Evolutionary conservation across 2,329 filamentous ascomycete species (phyloP).

Genomic region (Amauroascus verrucosus): DNA sequence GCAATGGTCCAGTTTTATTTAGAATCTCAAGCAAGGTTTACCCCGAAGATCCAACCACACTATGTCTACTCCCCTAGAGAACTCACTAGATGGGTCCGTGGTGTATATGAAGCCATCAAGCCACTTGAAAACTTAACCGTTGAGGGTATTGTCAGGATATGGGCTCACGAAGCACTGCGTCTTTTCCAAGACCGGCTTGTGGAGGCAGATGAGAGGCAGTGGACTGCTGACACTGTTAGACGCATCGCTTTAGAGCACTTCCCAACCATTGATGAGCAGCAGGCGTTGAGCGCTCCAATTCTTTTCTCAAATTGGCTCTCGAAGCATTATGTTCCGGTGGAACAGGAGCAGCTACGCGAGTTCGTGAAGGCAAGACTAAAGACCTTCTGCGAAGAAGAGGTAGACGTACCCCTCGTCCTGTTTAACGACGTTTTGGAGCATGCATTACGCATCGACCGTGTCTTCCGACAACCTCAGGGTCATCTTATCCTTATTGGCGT

Average conservation of each 20-base stretch:
- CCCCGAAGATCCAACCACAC: slow-evolving; percentile 91
- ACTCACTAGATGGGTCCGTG: slow-evolving; percentile 91
- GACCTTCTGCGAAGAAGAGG: slow-evolving; percentile 98
- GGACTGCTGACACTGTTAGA: slow-evolving; percentile 82
- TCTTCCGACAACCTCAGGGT: slow-evolving; percentile 95
- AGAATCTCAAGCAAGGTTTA: slow-evolving; percentile 89
- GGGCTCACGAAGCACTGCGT: slow-evolving; percentile 92
- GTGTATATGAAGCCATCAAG: slow-evolving; percentile 91
- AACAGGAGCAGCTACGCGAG: slow-evolving; percentile 86
- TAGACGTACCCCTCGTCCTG: slow-evolving; percentile 95
- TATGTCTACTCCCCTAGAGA: slow-evolving; percentile 99
- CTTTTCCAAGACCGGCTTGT: slow-evolving; percentile 97
- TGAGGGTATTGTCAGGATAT: slow-evolving; percentile 90
- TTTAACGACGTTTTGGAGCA: slow-evolving; percentile 99
- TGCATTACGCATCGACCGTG: slow-evolving; percentile 92
- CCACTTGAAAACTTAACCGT: slow-evolving; percentile 79
- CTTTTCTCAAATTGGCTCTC: slow-evolving; percentile 99
- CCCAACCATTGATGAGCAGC: slow-evolving; percentile 84
- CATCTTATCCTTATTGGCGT: slow-evolving; percentile 98
- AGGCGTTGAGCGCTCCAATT: slow-evolving; percentile 84
- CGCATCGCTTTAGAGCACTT: slow-evolving; percentile 85
- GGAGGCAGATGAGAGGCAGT: slow-evolving; percentile 82
- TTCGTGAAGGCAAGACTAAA: slow-evolving; percentile 95
- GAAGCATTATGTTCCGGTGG: slow-evolving; percentile 95
- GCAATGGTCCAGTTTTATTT: slow-evolving; percentile 97